These are phyloP conservation scores for Passiflora organensis DNA, from an alignment of 345 rosid species.

Conservation along the genomic window DNA sequence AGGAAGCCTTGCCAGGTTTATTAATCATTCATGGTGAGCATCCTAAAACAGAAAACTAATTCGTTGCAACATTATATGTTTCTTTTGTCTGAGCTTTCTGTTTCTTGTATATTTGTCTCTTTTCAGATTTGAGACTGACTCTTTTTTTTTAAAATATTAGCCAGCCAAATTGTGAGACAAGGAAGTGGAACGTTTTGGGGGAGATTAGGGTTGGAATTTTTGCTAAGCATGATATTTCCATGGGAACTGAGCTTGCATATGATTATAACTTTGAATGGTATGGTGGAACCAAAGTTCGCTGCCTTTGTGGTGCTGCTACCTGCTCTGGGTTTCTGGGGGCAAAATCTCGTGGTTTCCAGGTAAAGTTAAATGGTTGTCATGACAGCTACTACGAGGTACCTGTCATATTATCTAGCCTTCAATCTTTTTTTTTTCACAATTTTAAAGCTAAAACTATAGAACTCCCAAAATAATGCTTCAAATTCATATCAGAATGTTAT, in stretches of 20 bases:
- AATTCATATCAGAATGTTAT: no score
- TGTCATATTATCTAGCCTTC: background rate
- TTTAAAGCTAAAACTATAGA: no score
- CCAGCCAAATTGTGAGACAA: conserved; percentile 94
- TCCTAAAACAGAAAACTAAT: conserved; percentile 8
- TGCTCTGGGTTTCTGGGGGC: conserved; percentile 99
- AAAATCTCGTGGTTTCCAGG: conserved; percentile 98
- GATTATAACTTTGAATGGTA: conserved; percentile 97
- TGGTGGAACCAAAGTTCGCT: conserved; percentile 95
- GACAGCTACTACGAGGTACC: background rate
- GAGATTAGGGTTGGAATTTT: conserved; percentile 95
- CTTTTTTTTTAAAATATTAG: conserved; percentile 32
- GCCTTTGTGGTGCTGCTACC: conserved; percentile 78
- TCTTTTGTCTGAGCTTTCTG: background rate
- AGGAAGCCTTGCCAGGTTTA: conserved; percentile 92
- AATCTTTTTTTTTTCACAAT: background rate
- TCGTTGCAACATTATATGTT: background rate
- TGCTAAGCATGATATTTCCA: conserved; percentile 70
- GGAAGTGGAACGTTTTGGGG: conserved; percentile 91
- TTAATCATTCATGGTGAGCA: conserved; percentile 95
- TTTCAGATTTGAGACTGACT: conserved; percentile 16
- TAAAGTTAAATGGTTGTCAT: conserved; percentile 12
- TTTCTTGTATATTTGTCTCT: conserved; percentile 1
- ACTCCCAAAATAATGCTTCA: no score
- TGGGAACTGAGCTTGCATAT: conserved; percentile 68